Evolutionary conservation across 805 yeast species (phyloP), one percentile per base, ranked within the genome.

Genomic region (Starmerella davenportii): DNA sequence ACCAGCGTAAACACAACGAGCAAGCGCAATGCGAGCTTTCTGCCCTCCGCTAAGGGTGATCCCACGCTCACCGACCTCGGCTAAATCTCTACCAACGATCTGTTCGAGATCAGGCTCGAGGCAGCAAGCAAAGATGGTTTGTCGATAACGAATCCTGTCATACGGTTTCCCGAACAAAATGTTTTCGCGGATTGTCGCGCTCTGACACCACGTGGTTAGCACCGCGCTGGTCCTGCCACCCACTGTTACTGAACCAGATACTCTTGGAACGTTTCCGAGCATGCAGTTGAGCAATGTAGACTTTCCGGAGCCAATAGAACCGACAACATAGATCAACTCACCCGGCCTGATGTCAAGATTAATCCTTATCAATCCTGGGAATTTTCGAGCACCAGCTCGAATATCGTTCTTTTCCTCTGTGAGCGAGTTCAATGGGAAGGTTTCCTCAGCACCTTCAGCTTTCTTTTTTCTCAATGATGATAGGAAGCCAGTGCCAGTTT

Each of bases 41-140:
- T 81, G 94, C 36, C 94, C 94, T 37, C 94, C 94, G 8, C 90
- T 78, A 33, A 81, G 60, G 0, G 90, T 82, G 41, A 82, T 76
- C 50, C 94, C 94, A 46, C 85, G 68, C 54, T 81, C 94, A 42
- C 94, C 94, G 48, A 81, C 77, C 57, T 82, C 93, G 1, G 44
- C 41, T 35, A 48, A 53, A 51, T 81, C 94, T 21, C 90, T 82
- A 29, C 74, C 80, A 4, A 77, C 75, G 28, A 82, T 61, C 27
- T 68, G 65, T 13, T 69, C 68, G 44, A 81, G 61, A 57, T 81
- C 94, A 27, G 68, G 64, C 33, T 65, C 66, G 40, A 81, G 60
- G 0, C 79, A 72, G 55, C 93, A 82, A 1, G 72, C 75, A 32
- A 64, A 56, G 8, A 81, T 55, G 3, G 79, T 70, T 3, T 57